Conservation (phyloP, 495 filamentous ascomycete species). For the Umbilicaria muhlenbergii region DNA sequence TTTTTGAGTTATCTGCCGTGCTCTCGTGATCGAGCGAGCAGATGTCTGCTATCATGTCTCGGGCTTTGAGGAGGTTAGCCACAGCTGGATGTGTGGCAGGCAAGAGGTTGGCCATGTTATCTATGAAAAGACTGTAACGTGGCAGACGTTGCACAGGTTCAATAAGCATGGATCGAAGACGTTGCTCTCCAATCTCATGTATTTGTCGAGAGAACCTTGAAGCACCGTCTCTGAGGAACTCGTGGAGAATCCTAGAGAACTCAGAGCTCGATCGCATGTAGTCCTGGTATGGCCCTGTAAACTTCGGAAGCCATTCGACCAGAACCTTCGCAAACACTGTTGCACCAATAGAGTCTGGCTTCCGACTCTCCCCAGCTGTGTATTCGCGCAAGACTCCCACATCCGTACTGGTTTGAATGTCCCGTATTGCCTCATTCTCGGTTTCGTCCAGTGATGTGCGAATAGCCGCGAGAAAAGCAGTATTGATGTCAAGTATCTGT, state of each 20-base stretch:
- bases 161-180: slow-evolving; percentile 80
- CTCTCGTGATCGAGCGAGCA: slow-evolving; percentile 67
- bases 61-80: slow-evolving; percentile 61
- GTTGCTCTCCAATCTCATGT: slow-evolving; percentile 77
- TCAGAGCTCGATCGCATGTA: slow-evolving; percentile 78
- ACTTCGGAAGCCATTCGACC: slow-evolving; percentile 79
- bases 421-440: slow-evolving; percentile 59
- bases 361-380: slow-evolving; percentile 30
- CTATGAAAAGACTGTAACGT: slow-evolving; percentile 88
- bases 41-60: slow-evolving; percentile 86
- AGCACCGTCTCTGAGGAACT: slow-evolving; percentile 51
- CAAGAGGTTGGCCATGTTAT: slow-evolving; percentile 76
- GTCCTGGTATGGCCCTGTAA: slow-evolving; percentile 73
- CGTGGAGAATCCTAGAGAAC: slow-evolving; percentile 64
- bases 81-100: slow-evolving; percentile 73
- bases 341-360: slow-evolving; percentile 56
- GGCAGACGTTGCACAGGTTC: slow-evolving; percentile 93
- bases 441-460: slow-evolving; percentile 64
- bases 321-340: slow-evolving; percentile 60
- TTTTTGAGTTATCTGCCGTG: slow-evolving; percentile 47
- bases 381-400: slow-evolving; percentile 22
- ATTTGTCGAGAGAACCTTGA: slow-evolving; percentile 69
- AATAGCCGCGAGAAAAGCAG: slow-evolving; percentile 59
- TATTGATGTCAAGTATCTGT: slow-evolving; percentile 63
- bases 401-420: slow-evolving; percentile 30